Evolutionary conservation across 225 moss, liverwort and hornwort genomes (phyloP).

Genomic region (Bryum argenteum): DNA sequence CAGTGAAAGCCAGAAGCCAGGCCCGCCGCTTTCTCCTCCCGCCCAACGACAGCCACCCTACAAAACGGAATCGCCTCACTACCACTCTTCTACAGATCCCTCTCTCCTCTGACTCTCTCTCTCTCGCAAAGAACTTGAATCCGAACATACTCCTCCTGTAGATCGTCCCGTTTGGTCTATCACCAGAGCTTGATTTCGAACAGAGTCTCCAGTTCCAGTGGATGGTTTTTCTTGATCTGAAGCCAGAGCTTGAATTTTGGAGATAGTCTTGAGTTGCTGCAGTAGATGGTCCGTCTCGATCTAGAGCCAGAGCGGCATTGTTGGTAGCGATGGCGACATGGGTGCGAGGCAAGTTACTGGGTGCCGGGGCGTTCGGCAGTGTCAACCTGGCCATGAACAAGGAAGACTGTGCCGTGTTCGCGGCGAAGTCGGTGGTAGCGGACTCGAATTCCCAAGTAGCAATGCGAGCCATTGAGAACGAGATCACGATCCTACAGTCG

Average conservation of each 20-base stretch:
- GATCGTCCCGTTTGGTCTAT: too few species aligned
- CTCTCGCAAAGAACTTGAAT: too few species aligned
- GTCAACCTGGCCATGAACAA: slow-evolving; percentile 76
- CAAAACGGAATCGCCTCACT: background rate
- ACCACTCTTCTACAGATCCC: background rate
- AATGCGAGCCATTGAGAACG: slow-evolving; percentile 76
- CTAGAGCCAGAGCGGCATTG: background rate
- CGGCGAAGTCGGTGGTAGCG: slow-evolving; percentile 67
- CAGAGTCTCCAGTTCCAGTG: too few species aligned
- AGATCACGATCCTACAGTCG: slow-evolving; percentile 58
- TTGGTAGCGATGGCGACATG: slow-evolving; percentile 40
- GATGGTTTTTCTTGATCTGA: too few species aligned
- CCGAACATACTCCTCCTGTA: too few species aligned
- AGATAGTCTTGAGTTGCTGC: background rate
- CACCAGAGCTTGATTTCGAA: too few species aligned
- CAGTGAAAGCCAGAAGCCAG: slow-evolving; percentile 2
- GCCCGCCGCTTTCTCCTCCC: slow-evolving; percentile 17
- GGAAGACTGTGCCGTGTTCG: slow-evolving; percentile 71
- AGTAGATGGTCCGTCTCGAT: background rate
- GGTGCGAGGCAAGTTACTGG: slow-evolving; percentile 78
- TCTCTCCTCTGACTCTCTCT: background rate
- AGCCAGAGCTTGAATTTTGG: too few species aligned
- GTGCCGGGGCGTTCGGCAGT: slow-evolving; percentile 78
- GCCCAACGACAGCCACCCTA: background rate
- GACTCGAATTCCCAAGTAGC: slow-evolving; percentile 35